phyloP scores from a whole-genome alignment of 129 eudicot species.

The Artemisia tridentata region DNA sequence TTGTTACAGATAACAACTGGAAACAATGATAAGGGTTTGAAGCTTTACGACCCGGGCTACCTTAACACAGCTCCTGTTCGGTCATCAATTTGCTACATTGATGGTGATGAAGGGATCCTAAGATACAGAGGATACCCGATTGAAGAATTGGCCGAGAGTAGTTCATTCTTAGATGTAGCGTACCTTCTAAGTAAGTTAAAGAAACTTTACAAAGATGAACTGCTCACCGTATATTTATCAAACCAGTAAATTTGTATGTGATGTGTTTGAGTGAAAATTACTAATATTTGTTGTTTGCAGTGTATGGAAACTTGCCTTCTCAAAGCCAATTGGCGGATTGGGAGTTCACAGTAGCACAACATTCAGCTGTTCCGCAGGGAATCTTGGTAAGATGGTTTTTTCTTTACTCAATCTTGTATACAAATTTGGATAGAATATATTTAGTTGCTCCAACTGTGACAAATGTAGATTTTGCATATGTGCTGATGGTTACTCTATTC shows the following conservation, averaged over 20 bases:
- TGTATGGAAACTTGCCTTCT: conserved; percentile 94
- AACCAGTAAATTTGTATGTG: not conserved
- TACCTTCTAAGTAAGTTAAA: conserved; percentile 70
- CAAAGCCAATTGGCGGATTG: conserved; percentile 79
- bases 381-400: conserved; percentile 52
- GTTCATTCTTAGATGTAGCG: conserved; percentile 89
- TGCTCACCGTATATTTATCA: not conserved
- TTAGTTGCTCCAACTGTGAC: too few species aligned
- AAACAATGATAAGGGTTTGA: conserved; percentile 85
- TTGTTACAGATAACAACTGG: conserved; percentile 77
- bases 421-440: conserved; percentile 1
- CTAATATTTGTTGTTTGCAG: conserved; percentile 34
- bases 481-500: conserved; percentile 1
- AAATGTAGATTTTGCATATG: too few species aligned
- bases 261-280: conserved; percentile 2
- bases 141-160: conserved; percentile 89
- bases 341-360: conserved; percentile 94
- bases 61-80: conserved; percentile 96
- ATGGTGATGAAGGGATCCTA: conserved; percentile 96
- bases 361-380: conserved; percentile 99
- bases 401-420: not conserved
- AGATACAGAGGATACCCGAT: conserved; percentile 97
- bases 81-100: conserved; percentile 86
- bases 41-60: conserved; percentile 95
- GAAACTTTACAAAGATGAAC: not conserved